A percentile compares a stretch with the other conserved stretches of the same genome.
phyloP scores from a whole-genome alignment of 768 basidiomycete species.

The Suillus clintonianus region DNA sequence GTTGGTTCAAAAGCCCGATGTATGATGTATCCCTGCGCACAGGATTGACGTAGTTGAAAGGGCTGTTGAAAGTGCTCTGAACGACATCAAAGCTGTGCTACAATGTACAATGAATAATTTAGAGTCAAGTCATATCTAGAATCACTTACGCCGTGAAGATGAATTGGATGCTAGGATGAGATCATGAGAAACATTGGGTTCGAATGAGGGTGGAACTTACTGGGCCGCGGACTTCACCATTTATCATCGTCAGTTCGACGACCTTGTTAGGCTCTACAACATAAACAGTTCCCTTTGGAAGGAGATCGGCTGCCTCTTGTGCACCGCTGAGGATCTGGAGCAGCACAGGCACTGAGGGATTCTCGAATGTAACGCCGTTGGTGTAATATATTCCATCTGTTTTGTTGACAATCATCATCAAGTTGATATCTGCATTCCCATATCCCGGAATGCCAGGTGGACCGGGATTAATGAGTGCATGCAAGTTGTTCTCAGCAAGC shows the following conservation, averaged over 20 bases:
- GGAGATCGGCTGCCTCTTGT: constrained; percentile 30
- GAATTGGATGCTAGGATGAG: constrained; percentile 18
- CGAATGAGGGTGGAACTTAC: background rate
- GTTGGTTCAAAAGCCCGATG: constrained; percentile 31
- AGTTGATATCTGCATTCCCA: constrained; percentile 28
- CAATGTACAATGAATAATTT: background rate
- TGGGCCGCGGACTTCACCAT: background rate
- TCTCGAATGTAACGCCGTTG: background rate
- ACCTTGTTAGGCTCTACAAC: constrained; percentile 40
- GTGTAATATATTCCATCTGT: constrained; percentile 9
- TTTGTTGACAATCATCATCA: constrained; percentile 6
- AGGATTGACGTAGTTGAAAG: constrained; percentile 38
- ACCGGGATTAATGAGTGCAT: constrained; percentile 8
- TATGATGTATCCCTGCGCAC: constrained; percentile 39
- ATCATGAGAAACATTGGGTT: background rate
- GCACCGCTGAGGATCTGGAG: constrained; percentile 42
- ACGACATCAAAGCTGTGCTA: constrained; percentile 40
- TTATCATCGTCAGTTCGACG: constrained; percentile 24
- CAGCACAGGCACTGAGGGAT: constrained; percentile 38
- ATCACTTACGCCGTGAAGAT: constrained; percentile 21
- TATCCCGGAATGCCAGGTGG: constrained; percentile 25
- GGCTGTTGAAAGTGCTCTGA: constrained; percentile 25
- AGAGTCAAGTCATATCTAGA: background rate
- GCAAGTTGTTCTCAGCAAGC: constrained; percentile 19
- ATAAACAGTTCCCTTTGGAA: constrained; percentile 42